These are phyloP conservation scores for Gonapodya sp. DNA, from an alignment of 192 early-diverging fungal genomes.

Conservation along the genomic window DNA sequence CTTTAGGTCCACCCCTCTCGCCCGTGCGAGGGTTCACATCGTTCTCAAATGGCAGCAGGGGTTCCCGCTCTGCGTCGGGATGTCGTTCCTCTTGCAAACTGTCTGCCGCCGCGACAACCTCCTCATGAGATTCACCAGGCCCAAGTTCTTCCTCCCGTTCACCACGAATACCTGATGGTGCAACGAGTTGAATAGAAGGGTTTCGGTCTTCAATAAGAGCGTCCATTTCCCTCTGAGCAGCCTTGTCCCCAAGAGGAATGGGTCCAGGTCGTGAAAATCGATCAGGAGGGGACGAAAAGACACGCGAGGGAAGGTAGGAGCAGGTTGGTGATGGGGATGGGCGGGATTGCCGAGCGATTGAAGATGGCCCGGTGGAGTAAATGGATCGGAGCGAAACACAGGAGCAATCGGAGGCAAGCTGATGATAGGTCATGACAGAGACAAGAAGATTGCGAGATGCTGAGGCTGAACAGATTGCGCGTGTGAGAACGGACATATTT, in stretches of 20 bases:
- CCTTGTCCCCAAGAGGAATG: slow-evolving; percentile 55
- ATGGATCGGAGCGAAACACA: no score
- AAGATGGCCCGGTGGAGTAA: no score
- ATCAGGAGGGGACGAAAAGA: background rate
- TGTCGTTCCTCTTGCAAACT: slow-evolving; percentile 30
- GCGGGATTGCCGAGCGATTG: no score
- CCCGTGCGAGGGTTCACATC: slow-evolving; percentile 60
- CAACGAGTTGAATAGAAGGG: background rate
- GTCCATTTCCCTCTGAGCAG: slow-evolving; percentile 63
- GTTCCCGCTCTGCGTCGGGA: slow-evolving; percentile 24
- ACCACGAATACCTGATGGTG: background rate
- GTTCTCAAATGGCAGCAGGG: slow-evolving; percentile 47
- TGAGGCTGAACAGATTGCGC: no score
- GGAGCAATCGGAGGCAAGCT: no score
- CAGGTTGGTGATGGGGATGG: no score
- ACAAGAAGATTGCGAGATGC: no score
- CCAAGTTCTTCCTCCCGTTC: background rate
- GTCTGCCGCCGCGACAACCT: background rate
- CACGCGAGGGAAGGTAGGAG: background rate
- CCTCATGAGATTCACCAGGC: background rate
- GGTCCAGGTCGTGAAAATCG: slow-evolving; percentile 35
- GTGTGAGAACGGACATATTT: no score
- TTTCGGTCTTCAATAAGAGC: slow-evolving; percentile 32
- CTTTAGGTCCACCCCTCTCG: slow-evolving; percentile 64
- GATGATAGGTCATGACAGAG: no score